Conservation (phyloP, 2,329 filamentous ascomycete genomes). For the Ophiostoma quercus region DNA sequence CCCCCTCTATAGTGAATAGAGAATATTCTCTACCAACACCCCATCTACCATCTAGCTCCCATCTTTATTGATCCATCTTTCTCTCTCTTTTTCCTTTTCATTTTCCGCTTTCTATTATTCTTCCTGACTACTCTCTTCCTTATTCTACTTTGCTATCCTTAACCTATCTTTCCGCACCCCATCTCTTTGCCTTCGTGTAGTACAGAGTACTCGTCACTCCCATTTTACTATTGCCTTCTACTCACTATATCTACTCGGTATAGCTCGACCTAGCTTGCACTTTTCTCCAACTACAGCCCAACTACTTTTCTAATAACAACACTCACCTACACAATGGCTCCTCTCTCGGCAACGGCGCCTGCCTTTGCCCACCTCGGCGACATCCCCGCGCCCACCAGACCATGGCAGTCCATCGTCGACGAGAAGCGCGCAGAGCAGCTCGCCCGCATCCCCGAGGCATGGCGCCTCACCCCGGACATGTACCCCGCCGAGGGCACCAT, state of each 20-base stretch:
- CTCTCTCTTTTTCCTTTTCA: background rate
- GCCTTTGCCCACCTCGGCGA: background rate
- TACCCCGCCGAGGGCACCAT: constrained; percentile 19
- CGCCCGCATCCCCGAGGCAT: constrained; percentile 24
- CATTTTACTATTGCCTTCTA: too few relatives aligned
- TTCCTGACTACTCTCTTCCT: background rate
- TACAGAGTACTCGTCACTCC: background rate
- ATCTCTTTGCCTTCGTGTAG: background rate
- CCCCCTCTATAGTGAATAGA: too few relatives aligned
- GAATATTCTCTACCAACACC: background rate
- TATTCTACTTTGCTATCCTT: background rate
- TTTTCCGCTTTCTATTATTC: background rate
- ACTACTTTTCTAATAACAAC: too few relatives aligned
- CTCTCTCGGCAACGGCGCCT: constrained; percentile 14
- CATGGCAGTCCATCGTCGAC: constrained; percentile 22
- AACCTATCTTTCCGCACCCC: background rate
- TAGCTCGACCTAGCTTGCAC: background rate
- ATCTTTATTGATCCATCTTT: background rate
- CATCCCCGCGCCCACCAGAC: constrained; percentile 6
- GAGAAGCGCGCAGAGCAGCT: constrained; percentile 25
- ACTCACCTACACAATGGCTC: background rate
- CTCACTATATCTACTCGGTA: background rate
- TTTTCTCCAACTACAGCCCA: too few relatives aligned
- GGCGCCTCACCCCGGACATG: constrained; percentile 22
- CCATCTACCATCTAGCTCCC: background rate